Conservation (phyloP, 495 filamentous ascomycete genomes). For the Beverwykella pulmonaria region DNA sequence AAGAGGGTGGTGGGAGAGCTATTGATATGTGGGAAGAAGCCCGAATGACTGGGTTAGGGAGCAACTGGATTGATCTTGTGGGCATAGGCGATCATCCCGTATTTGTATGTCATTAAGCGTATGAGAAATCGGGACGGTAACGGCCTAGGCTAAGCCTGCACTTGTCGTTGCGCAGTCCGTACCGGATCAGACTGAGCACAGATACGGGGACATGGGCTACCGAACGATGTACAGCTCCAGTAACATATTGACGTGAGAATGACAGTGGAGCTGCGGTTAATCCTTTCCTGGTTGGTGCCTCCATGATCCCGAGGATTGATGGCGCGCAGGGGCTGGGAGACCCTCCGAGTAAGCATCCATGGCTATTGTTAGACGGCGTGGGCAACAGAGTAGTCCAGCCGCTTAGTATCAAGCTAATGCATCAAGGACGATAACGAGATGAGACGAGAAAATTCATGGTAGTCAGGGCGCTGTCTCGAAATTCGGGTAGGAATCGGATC, state of each 20-base stretch:
- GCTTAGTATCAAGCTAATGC: conserved; percentile 36
- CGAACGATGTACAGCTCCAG: conserved; percentile 34
- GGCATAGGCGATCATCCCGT: conserved; percentile 30
- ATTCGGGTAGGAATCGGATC: conserved; percentile 35
- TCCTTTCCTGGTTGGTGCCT: conserved; percentile 36
- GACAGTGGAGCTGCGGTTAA: conserved; percentile 31
- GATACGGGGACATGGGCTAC: conserved; percentile 37
- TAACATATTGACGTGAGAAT: conserved; percentile 41
- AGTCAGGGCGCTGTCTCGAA: conserved; percentile 37
- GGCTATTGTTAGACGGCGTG: conserved; percentile 40
- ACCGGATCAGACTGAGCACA: conserved; percentile 38
- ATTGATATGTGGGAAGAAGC: conserved; percentile 25
- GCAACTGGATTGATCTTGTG: conserved; percentile 15
- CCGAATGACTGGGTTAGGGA: conserved; percentile 23
- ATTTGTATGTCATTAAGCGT: conserved; percentile 35
- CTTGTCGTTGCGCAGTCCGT: conserved; percentile 35
- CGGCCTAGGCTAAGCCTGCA: conserved; percentile 34
- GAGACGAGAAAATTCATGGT: conserved; percentile 34
- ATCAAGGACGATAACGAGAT: conserved; percentile 38
- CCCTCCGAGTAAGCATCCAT: conserved; percentile 33
- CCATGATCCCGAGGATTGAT: conserved; percentile 38
- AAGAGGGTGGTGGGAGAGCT: neutral
- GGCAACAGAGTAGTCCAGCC: conserved; percentile 34
- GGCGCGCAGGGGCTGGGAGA: conserved; percentile 33
- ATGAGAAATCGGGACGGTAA: conserved; percentile 22